A percentile compares a stretch with the other conserved stretches of the same genome.
These are phyloP conservation scores for Hamamelis virginiana DNA, from an alignment of 164 flowering plant genomes.

Conservation along the genomic window DNA sequence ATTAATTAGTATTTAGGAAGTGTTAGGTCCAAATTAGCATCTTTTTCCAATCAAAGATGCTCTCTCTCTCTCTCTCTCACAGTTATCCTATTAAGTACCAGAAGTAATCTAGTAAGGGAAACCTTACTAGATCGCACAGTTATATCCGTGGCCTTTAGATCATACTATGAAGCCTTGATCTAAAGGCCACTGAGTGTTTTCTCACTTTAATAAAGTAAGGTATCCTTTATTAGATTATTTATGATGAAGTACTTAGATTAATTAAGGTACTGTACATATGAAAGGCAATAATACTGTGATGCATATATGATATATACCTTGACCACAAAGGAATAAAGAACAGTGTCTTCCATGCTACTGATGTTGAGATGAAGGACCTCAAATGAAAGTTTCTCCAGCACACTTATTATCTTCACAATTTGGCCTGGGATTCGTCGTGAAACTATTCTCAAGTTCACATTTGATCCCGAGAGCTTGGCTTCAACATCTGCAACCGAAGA, in stretches of 20 bases:
- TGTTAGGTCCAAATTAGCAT: too few species aligned
- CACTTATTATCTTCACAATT: constrained; percentile 55
- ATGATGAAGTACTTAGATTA: neutral
- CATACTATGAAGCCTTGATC: too few species aligned
- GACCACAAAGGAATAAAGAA: constrained; percentile 71
- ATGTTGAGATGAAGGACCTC: constrained; percentile 85
- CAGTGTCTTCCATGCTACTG: constrained; percentile 95
- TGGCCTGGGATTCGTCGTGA: constrained; percentile 67
- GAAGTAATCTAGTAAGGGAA: too few species aligned
- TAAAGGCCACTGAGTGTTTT: too few species aligned
- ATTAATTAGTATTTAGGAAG: too few species aligned
- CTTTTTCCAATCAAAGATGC: too few species aligned
- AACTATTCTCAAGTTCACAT: constrained; percentile 65
- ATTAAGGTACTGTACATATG: neutral
- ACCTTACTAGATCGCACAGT: too few species aligned
- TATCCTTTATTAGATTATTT: too few species aligned
- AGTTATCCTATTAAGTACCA: too few species aligned
- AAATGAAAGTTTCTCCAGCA: constrained; percentile 62
- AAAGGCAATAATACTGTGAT: neutral
- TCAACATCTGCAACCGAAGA: constrained; percentile 82
- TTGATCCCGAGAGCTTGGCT: constrained; percentile 83
- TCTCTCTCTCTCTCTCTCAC: too few species aligned
- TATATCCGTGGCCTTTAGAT: too few species aligned
- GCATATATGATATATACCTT: constrained; percentile 57
- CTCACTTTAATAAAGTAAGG: too few species aligned